Conservation (phyloP, 1,139 yeast species). For the Pichia sp. region DNA sequence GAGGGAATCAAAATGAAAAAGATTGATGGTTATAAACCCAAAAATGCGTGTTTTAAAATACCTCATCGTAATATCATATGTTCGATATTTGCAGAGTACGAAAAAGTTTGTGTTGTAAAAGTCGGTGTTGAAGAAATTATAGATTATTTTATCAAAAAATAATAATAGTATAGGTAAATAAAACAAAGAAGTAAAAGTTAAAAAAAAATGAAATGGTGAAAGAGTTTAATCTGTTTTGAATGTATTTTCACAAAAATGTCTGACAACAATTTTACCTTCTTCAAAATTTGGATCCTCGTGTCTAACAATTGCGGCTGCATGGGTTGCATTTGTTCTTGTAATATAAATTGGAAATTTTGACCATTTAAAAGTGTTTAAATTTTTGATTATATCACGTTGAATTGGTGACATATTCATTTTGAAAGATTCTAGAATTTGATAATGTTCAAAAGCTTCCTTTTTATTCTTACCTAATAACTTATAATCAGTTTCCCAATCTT, state of each 20-base stretch:
- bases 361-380: conserved; percentile 60
- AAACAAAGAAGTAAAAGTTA: neutral
- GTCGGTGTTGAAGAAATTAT: conserved; percentile 7
- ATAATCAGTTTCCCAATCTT: conserved; percentile 10
- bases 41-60: conserved; percentile 5
- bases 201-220: neutral
- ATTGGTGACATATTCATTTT: conserved; percentile 34
- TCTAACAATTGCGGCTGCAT: conserved; percentile 76
- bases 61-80: conserved; percentile 6
- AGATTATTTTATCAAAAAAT: neutral
- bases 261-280: conserved; percentile 65
- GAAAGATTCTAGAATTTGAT: conserved; percentile 27
- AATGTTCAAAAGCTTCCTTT: conserved; percentile 17
- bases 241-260: conserved; percentile 52
- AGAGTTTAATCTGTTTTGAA: conserved; percentile 18
- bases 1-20: neutral
- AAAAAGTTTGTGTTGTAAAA: conserved; percentile 1
- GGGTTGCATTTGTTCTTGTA: conserved; percentile 58
- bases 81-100: conserved; percentile 14
- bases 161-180: neutral
- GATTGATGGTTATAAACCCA: conserved; percentile 1
- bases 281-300: conserved; percentile 42
- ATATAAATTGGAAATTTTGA: conserved; percentile 65
- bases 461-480: conserved; percentile 1
- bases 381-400: conserved; percentile 49